Conservation (phyloP, 164 flowering plant genomes). For the Umbilicus rupestris region DNA sequence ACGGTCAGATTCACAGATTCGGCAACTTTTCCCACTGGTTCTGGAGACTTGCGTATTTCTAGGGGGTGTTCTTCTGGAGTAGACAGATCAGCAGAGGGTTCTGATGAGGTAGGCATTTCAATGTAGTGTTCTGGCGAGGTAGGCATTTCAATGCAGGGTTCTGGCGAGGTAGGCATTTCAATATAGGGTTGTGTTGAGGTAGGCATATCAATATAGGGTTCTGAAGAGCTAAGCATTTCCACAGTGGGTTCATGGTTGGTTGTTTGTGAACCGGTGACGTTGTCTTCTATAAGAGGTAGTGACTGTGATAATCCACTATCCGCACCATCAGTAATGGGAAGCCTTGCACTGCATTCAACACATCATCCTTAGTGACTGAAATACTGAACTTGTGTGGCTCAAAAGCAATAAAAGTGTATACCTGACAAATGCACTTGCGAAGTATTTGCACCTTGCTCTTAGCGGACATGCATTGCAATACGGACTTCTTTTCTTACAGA, state of each 20-base stretch:
- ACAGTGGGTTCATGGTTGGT: not conserved
- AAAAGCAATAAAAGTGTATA: not conserved
- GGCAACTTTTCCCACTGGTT: not conserved
- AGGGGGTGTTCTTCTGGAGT: not conserved
- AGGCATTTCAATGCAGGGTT: not conserved
- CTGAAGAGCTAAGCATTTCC: not conserved
- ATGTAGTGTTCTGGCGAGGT: not conserved
- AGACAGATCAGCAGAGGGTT: not conserved
- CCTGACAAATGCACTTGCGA: slow-evolving; percentile 3
- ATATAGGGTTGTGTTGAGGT: not conserved
- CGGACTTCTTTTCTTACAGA: slow-evolving; percentile 3
- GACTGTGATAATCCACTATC: not conserved
- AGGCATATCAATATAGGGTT: not conserved
- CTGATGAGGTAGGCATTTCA: not conserved
- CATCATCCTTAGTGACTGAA: not conserved
- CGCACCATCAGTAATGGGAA: not conserved
- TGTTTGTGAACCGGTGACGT: not conserved
- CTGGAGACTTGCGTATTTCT: not conserved
- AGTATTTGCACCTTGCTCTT: slow-evolving; percentile 3
- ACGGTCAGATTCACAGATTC: not conserved
- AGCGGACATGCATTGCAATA: slow-evolving; percentile 9
- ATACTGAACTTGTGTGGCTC: not conserved
- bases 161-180: not conserved
- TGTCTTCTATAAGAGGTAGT: not conserved
- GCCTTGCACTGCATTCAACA: not conserved